phyloP scores from a whole-genome alignment of 805 yeast species.

The Ogataea methylovora region DNA sequence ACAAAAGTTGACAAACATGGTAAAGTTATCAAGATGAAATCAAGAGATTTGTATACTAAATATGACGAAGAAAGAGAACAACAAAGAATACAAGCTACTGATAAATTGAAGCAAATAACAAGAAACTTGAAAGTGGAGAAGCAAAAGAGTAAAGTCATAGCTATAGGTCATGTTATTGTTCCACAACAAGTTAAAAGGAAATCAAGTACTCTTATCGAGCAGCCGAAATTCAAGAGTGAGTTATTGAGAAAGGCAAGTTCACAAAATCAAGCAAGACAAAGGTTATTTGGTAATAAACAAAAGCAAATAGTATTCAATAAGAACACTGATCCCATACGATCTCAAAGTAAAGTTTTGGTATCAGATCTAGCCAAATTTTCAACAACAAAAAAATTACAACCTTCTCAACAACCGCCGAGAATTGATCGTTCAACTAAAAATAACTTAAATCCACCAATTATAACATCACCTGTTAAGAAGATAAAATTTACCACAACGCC shows the following conservation, averaged over 20 bases:
- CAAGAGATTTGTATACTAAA: conserved; percentile 30
- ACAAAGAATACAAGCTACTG: conserved; percentile 37
- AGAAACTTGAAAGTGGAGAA: conserved; percentile 31
- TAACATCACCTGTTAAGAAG: background rate
- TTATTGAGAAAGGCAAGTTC: conserved; percentile 24
- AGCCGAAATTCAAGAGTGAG: conserved; percentile 16
- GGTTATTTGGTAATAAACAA: conserved; percentile 6
- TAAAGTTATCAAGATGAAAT: conserved; percentile 21
- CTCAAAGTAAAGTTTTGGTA: background rate
- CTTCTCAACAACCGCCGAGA: too few relatives aligned
- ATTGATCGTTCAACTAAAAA: too few relatives aligned
- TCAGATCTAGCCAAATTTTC: too few relatives aligned
- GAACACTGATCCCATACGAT: background rate
- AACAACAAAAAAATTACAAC: too few relatives aligned
- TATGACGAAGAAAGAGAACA: conserved; percentile 34
- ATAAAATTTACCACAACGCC: background rate
- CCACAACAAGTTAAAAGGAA: conserved; percentile 9
- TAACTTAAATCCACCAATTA: too few relatives aligned
- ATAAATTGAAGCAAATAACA: conserved; percentile 35
- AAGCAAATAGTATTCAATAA: conserved; percentile 12
- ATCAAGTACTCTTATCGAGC: conserved; percentile 1
- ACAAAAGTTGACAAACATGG: conserved; percentile 7
- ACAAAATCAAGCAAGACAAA: conserved; percentile 17
- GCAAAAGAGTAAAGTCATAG: conserved; percentile 32
- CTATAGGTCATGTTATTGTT: conserved; percentile 19